Conservation (phyloP, 2,329 filamentous ascomycete genomes). For the Colletotrichum sp. region DNA sequence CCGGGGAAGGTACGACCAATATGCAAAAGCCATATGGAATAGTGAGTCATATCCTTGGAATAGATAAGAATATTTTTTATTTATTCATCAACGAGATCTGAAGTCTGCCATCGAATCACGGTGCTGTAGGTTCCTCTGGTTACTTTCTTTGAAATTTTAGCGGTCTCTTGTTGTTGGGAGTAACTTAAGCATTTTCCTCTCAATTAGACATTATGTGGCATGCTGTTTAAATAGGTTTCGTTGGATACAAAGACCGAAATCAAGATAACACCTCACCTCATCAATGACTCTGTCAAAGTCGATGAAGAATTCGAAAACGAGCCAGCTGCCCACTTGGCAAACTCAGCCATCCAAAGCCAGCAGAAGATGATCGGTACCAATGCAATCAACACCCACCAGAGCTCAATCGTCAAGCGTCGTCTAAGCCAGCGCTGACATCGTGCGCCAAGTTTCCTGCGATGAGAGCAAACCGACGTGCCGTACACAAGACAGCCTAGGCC, state of each 20-base stretch:
- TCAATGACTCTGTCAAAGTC: background rate
- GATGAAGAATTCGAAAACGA: background rate
- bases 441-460: conserved; percentile 47
- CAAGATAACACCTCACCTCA: accelerated
- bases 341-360: conserved; percentile 39
- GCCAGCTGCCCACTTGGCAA: background rate
- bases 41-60: accelerated
- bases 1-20: background rate
- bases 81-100: accelerated
- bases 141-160: no score
- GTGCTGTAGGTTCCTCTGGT: no score
- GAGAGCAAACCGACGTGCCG: conserved; percentile 52
- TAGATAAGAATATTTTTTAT: accelerated
- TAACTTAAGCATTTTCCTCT: no score
- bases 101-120: no score
- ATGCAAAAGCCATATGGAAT: background rate
- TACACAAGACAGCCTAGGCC: conserved; percentile 62
- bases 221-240: background rate
- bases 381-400: conserved; percentile 55
- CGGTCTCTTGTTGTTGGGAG: no score
- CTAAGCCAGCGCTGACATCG: conserved; percentile 52
- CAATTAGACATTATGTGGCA: background rate
- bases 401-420: conserved; percentile 47
- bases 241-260: background rate
- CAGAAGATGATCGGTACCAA: conserved; percentile 43